phyloP scores from a whole-genome alignment of 331 rosid genomes.

The Malus hybrid region DNA sequence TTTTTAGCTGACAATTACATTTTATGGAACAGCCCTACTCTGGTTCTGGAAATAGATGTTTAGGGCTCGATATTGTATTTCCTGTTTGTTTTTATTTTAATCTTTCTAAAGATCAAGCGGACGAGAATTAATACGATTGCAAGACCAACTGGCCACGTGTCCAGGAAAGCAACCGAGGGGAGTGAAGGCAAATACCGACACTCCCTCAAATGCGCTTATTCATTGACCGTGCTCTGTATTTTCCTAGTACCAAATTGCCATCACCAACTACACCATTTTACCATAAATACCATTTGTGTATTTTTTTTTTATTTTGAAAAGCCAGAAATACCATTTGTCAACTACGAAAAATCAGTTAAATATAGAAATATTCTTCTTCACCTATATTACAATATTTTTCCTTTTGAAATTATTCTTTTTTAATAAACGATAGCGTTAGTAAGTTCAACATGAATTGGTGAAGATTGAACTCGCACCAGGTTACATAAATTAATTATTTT shows the following conservation, averaged over 20 bases:
- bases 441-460: too few relatives aligned
- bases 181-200: slow-evolving; percentile 15
- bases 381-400: too few relatives aligned
- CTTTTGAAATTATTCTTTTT: too few relatives aligned
- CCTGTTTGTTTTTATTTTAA: background rate
- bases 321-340: background rate
- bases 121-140: slow-evolving; percentile 22
- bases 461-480: fast-evolving
- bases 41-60: background rate
- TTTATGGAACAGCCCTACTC: background rate
- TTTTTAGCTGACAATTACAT: background rate
- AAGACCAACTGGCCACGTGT: slow-evolving; percentile 41
- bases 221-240: background rate
- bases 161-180: background rate
- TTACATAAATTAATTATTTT: too few relatives aligned
- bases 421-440: too few relatives aligned
- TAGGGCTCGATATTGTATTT: background rate
- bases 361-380: background rate
- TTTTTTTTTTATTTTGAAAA: too few relatives aligned
- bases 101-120: slow-evolving; percentile 16
- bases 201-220: slow-evolving; percentile 17
- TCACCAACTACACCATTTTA: background rate
- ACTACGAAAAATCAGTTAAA: background rate
- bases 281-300: background rate
- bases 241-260: slow-evolving; percentile 13